These are phyloP conservation scores for Cyberlindnera petersonii DNA, from an alignment of 805 yeast species.

Conservation along the genomic window DNA sequence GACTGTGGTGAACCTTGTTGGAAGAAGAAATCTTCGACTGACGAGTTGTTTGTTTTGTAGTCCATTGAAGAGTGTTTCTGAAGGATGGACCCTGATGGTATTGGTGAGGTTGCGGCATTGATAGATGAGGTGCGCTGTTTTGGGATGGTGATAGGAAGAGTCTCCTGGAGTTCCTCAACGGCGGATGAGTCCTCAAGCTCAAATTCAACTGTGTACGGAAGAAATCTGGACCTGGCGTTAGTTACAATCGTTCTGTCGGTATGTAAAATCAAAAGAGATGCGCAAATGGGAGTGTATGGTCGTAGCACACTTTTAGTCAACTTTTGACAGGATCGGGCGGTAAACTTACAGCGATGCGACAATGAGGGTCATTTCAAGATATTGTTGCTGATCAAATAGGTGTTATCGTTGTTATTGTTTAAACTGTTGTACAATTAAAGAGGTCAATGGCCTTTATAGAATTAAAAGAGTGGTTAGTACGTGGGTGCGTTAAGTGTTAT, in stretches of 20 bases:
- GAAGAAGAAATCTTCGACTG: slow-evolving; percentile 27
- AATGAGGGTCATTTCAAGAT: slow-evolving; percentile 52
- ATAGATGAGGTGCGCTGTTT: slow-evolving; percentile 20
- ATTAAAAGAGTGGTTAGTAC: too few relatives aligned
- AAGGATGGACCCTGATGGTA: slow-evolving; percentile 18
- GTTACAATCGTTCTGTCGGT: background rate
- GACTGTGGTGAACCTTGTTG: slow-evolving; percentile 13
- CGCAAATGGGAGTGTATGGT: background rate
- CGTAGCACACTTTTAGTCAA: too few relatives aligned
- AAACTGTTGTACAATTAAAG: too few relatives aligned
- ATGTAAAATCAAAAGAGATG: background rate
- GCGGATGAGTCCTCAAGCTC: slow-evolving; percentile 31
- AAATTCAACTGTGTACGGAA: slow-evolving; percentile 72
- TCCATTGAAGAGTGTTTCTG: slow-evolving; percentile 2
- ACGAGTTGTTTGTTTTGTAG: slow-evolving; percentile 16
- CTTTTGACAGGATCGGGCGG: too few relatives aligned
- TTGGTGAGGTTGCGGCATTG: slow-evolving; percentile 13
- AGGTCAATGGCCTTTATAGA: too few relatives aligned
- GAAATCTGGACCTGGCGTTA: slow-evolving; percentile 37
- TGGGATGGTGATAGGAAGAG: slow-evolving; percentile 18
- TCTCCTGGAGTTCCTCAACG: slow-evolving; percentile 30
- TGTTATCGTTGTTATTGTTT: too few relatives aligned
- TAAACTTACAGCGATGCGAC: slow-evolving; percentile 63
- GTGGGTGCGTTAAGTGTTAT: too few relatives aligned
- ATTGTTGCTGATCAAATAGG: background rate